Conservation (phyloP, 2,329 filamentous ascomycete species). For the Pseudogymnoascus sp. region DNA sequence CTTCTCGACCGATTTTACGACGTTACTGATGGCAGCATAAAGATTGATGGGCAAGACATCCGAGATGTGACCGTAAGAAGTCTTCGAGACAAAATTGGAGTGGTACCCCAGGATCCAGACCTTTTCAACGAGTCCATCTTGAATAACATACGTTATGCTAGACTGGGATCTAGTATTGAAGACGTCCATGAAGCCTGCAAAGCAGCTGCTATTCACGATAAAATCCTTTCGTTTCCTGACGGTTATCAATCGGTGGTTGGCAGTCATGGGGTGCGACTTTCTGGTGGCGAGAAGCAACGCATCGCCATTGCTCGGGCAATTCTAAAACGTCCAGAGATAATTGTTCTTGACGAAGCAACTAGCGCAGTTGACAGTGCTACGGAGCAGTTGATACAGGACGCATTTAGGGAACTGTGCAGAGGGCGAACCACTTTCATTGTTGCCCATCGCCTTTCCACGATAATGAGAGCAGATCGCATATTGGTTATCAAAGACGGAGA, state of each 20-base stretch:
- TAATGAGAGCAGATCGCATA: constrained; percentile 48
- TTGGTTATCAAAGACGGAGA: constrained; percentile 47
- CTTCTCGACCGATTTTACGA: constrained; percentile 57
- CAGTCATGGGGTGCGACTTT: constrained; percentile 11
- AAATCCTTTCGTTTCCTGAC: constrained; percentile 17
- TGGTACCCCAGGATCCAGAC: constrained; percentile 59
- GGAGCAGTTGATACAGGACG: constrained; percentile 40
- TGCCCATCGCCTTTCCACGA: constrained; percentile 45
- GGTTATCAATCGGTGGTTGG: constrained; percentile 9
- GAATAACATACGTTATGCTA: constrained; percentile 59
- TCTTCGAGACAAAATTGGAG: constrained; percentile 52
- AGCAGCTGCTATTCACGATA: constrained; percentile 16
- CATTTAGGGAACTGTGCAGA: constrained; percentile 40
- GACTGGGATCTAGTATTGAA: constrained; percentile 52
- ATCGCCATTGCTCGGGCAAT: constrained; percentile 17
- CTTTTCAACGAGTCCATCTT: constrained; percentile 60
- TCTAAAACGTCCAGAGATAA: constrained; percentile 16
- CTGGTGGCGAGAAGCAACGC: constrained; percentile 17
- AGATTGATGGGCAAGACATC: constrained; percentile 54
- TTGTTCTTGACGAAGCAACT: constrained; percentile 34
- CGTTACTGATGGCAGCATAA: constrained; percentile 46
- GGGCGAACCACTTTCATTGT: constrained; percentile 44
- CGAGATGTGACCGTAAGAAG: constrained; percentile 51
- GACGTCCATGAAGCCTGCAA: constrained; percentile 39
- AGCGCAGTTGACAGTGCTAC: constrained; percentile 44